phyloP scores from a whole-genome alignment of 495 filamentous ascomycete genomes.

The Trichoderma virens region DNA sequence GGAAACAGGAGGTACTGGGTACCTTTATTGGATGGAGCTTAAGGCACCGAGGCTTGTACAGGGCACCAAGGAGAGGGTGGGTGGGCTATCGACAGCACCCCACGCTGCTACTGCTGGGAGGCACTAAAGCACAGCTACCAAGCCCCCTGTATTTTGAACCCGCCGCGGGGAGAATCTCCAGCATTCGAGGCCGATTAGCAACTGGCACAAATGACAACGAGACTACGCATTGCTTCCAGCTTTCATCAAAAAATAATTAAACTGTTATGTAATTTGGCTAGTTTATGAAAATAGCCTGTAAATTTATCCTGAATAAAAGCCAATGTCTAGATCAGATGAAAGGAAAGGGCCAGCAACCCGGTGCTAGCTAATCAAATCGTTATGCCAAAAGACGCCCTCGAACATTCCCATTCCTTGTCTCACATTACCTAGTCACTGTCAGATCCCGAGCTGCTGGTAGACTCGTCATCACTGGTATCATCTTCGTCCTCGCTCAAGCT shows the following conservation, averaged over 20 bases:
- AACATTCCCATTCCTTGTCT: background rate
- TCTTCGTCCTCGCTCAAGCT: constrained; percentile 11
- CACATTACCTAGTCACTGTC: constrained; percentile 4
- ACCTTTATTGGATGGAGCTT: background rate
- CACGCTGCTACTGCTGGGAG: background rate
- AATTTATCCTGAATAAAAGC: background rate
- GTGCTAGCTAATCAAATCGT: background rate
- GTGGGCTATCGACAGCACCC: background rate
- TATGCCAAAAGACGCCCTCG: background rate
- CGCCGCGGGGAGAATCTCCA: background rate
- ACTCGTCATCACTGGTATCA: background rate
- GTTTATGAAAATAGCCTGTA: too few species aligned
- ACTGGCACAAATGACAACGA: too few species aligned
- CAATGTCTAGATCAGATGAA: background rate
- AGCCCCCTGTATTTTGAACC: background rate
- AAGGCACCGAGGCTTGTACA: background rate
- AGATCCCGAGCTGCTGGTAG: constrained; percentile 7
- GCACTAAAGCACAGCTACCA: too few species aligned
- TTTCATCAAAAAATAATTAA: too few species aligned
- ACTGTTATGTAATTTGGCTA: too few species aligned
- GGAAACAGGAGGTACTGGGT: background rate
- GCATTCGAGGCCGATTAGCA: too few species aligned
- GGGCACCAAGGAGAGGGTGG: background rate
- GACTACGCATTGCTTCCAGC: too few species aligned
- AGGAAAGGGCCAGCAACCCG: background rate